phyloP scores from a whole-genome alignment of 177 flowering plant genomes.

The Vitis hybrid region DNA sequence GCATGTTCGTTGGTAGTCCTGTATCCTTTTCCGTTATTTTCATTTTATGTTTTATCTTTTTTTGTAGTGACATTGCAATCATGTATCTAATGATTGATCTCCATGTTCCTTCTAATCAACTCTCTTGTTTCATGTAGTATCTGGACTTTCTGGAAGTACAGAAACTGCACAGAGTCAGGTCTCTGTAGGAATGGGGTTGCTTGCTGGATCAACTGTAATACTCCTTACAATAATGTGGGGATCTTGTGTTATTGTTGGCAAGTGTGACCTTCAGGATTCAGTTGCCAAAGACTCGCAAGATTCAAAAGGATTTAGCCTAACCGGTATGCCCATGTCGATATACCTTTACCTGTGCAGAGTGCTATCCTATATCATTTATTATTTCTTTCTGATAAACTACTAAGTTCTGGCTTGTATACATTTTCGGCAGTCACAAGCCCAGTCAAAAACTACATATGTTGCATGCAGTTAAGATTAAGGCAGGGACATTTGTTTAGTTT shows the following conservation, averaged over 20 bases:
- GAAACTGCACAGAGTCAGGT: slow-evolving; percentile 85
- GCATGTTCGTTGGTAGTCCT: no score
- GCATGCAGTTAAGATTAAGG: no score
- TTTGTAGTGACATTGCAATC: no score
- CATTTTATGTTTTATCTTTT: no score
- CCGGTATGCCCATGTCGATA: slow-evolving; percentile 35
- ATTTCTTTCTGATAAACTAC: no score
- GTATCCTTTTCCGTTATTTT: no score
- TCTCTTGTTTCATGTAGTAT: slow-evolving; percentile 40
- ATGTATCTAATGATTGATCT: no score
- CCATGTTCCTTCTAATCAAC: not conserved
- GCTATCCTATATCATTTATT: no score
- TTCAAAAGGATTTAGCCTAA: slow-evolving; percentile 52
- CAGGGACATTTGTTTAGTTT: no score
- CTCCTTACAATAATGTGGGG: slow-evolving; percentile 89
- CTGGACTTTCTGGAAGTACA: slow-evolving; percentile 79
- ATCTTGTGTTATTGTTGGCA: slow-evolving; percentile 78
- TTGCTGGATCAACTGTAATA: slow-evolving; percentile 96
- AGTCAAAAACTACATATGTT: no score
- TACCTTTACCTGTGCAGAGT: not conserved
- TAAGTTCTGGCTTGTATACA: no score
- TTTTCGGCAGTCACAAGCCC: no score
- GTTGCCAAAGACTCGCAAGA: slow-evolving; percentile 43
- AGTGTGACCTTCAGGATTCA: slow-evolving; percentile 60
- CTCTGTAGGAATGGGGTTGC: slow-evolving; percentile 92